Conservation (phyloP, 208 protist genomes). For the Acanthamoeba quina region DNA sequence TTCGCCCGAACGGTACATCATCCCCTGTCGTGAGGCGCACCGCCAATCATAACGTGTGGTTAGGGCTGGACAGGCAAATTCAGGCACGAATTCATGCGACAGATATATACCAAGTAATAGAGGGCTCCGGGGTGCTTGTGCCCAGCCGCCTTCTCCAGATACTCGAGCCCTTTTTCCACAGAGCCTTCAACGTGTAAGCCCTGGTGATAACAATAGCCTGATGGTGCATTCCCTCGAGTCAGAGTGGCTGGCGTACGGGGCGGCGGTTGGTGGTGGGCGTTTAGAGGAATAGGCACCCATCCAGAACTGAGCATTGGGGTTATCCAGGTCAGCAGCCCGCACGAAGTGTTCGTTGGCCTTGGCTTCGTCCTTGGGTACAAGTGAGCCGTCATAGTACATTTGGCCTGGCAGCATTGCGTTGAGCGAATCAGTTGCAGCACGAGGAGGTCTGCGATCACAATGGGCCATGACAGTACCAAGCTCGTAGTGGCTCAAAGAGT, state of each 20-base stretch:
- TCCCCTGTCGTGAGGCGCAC: neutral
- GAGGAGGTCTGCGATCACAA: too few species aligned
- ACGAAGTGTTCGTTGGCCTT: slow-evolving; percentile 34
- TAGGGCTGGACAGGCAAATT: too few species aligned
- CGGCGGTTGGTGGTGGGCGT: too few species aligned
- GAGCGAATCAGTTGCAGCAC: too few species aligned
- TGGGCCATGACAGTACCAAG: neutral
- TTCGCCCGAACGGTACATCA: slow-evolving; percentile 49
- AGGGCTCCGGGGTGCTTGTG: slow-evolving; percentile 35
- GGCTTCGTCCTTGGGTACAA: neutral
- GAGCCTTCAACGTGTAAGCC: neutral
- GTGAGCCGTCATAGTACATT: slow-evolving; percentile 31
- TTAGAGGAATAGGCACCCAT: neutral
- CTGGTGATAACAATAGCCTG: slow-evolving; percentile 71
- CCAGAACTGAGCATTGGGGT: slow-evolving; percentile 54
- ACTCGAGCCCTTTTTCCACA: neutral
- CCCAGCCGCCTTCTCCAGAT: slow-evolving; percentile 31
- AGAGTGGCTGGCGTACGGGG: neutral
- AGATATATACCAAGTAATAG: slow-evolving; percentile 53
- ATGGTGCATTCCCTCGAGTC: neutral
- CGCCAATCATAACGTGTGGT: neutral
- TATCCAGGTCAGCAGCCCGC: slow-evolving; percentile 38
- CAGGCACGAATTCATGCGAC: too few species aligned
- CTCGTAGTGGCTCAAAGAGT: slow-evolving; percentile 56
- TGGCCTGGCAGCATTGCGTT: neutral